Evolutionary conservation across 78 protist species (phyloP), one percentile per base, ranked within the genome.

Genomic region (Dictyostelium purpureum): DNA sequence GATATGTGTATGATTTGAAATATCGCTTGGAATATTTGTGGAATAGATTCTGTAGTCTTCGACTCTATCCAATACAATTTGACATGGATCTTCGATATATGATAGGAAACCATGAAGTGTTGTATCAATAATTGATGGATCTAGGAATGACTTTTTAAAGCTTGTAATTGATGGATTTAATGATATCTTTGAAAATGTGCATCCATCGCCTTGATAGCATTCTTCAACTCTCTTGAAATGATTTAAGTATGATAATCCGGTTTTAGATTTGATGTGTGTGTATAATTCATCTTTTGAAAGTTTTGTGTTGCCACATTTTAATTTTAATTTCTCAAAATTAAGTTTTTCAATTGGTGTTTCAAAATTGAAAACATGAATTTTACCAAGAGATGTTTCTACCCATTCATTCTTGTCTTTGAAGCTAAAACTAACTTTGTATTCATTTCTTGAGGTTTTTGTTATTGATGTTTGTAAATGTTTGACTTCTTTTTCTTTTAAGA

Each of bases 11-110:
- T 18, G 9, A 38, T 37, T 21, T 9, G 47, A 37, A 19, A 24
- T 24, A 6, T 35, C 47, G 35, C 24, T 56, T 33, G 49, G 49
- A 12, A 70, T 21, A 31, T 69, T 71, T 54, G 54, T 9, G 3
- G 73, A 28, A 65, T 37, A 71, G 10, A 54, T 9, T 45, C 71
- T 52, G 16, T 71, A 43, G 56, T 83, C 35, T 28, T 49, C 54
- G n/a, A 82, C 35, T 42, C 90, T 69, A 24, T 82, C 90, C 52
- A 83, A 83, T 21, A 83, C 79, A 37, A 74, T 47, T 9, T 56
- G 45, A 65, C 40, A 24, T 65, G 42, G 74, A 7, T 70, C 81
- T n/a, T 69, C 40, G 9, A 63, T 6, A 24, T 16, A 35, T 24
- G 49, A 37, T 28, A 83, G 10, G 1, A 78, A 47, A 43, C 77